Conservation (phyloP, 352 stramenopile genomes). For the Blastocystis sp. region DNA sequence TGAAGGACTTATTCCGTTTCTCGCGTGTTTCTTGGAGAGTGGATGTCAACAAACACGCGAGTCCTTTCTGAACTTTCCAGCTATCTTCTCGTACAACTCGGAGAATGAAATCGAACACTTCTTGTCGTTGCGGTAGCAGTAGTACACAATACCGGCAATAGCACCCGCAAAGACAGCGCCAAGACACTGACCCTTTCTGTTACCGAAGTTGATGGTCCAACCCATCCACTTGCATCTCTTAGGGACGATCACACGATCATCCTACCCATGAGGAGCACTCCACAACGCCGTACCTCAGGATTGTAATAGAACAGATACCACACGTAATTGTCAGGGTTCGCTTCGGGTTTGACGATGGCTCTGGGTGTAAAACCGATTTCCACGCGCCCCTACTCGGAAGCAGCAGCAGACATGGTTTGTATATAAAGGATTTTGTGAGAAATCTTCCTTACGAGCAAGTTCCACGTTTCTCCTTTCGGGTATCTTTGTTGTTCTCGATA, state of each 20-base stretch:
- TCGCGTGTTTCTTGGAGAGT: neutral
- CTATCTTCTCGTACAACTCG: conserved; percentile 3
- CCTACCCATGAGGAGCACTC: neutral
- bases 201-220: neutral
- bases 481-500: no score
- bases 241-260: conserved; percentile 9
- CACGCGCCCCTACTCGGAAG: neutral
- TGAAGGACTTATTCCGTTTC: conserved; percentile 46
- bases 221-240: neutral
- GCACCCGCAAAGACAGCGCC: neutral
- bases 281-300: neutral
- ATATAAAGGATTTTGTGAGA: neutral
- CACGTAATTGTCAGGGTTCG: neutral
- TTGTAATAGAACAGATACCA: neutral
- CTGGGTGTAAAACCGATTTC: neutral
- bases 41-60: neutral
- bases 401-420: neutral
- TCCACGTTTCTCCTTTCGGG: neutral
- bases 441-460: neutral
- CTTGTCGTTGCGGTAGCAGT: conserved; percentile 14
- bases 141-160: neutral
- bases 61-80: neutral
- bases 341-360: neutral
- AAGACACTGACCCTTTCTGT: neutral
- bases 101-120: conserved; percentile 17